phyloP scores from a whole-genome alignment of 768 basidiomycete genomes.

The Suillus paluster region DNA sequence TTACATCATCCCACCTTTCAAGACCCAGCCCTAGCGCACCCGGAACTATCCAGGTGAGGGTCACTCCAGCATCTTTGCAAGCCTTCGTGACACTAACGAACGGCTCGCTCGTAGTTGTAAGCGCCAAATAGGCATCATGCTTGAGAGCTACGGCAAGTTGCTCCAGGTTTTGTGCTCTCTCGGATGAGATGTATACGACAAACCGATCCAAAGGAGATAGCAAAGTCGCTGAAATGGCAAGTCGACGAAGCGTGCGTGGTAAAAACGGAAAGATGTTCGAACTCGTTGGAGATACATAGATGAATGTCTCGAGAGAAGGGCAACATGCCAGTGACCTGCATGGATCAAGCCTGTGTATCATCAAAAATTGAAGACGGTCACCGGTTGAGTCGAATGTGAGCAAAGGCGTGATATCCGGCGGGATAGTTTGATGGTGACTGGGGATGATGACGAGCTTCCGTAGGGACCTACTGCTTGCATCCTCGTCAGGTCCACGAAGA shows the following conservation, averaged over 20 bases:
- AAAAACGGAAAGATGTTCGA: background rate
- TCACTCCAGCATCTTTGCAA: conserved; percentile 1
- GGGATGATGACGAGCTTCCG: background rate
- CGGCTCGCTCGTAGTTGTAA: background rate
- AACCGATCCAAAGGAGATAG: background rate
- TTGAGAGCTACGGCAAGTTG: background rate
- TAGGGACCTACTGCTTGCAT: background rate
- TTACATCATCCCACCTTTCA: background rate
- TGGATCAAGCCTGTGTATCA: conserved; percentile 5
- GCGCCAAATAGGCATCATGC: background rate
- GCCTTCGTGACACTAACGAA: background rate
- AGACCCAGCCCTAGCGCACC: background rate
- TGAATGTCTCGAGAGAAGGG: background rate
- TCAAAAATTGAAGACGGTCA: background rate
- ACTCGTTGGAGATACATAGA: background rate
- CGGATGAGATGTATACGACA: conserved; percentile 1
- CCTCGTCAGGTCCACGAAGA: background rate
- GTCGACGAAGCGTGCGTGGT: background rate
- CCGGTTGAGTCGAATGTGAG: background rate
- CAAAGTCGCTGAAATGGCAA: background rate
- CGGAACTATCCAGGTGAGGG: conserved; percentile 1
- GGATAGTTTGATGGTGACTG: background rate
- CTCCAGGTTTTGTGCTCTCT: background rate
- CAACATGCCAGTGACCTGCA: background rate
- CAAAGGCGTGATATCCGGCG: conserved; percentile 1